Evolutionary conservation across 2,329 filamentous ascomycete genomes (phyloP), one percentile per base, ranked within the genome.

Genomic region (Trichoderma atroviride): DNA sequence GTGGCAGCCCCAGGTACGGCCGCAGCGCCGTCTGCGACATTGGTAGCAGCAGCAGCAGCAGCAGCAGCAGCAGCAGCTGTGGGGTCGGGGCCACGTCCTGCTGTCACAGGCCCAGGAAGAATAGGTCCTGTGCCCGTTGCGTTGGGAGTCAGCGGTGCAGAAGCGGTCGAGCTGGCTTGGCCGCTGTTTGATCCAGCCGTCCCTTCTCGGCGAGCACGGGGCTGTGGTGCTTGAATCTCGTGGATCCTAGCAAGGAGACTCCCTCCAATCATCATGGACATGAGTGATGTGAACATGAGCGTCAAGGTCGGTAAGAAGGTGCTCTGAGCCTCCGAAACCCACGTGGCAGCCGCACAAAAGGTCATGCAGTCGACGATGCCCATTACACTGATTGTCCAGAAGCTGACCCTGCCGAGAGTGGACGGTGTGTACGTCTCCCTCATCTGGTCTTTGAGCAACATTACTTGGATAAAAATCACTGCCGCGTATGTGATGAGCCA

Each of bases 351-450:
- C n/a, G 82, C 83, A 2, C 82, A 81, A 72, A 90, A 89, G 4
- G 86, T 81, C 71, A 90, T 81, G 13, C 87, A 87, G 73, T 91
- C 89, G 19, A 87, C 86, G 69, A 91, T 81, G 37, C 89, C 80
- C 86, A 91, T 90, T 72, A 86, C 83, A 62, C 84, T 83, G 29
- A 86, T 83, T 0, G 88, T 90, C 75, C 85, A 85, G 75, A 91
- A 89, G 77, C 89, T 91, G 73, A 91, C 85, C 22, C 89, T 83
- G 4, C 87, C 88, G 73, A 91, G 82, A 2, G 89, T 91, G 0
- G 89, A 91, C 3, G 89, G 89, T 9, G 89, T 91, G 58, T 84
- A 89, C 0, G 88, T 86, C 74, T 91, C 88, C 72, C 86, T 86
- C 82, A 90, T 89, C 78, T 92, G 89, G 58, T 82, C 78, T 75